Conservation (phyloP, 768 basidiomycete genomes). For the Agrocybe praecox region DNA sequence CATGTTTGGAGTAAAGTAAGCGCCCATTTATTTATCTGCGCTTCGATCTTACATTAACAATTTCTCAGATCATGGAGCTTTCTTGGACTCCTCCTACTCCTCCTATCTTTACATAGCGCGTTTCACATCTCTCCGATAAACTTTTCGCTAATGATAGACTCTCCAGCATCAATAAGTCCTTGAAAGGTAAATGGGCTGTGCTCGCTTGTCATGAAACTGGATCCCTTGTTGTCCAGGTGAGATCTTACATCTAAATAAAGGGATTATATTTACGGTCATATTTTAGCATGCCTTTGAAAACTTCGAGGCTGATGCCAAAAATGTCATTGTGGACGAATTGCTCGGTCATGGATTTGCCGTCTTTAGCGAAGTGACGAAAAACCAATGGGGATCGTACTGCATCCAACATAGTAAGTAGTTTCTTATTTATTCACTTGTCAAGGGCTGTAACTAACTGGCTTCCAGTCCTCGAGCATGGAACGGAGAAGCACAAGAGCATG, state of each 20-base stretch:
- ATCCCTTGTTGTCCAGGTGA: slow-evolving; percentile 83
- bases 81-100: slow-evolving; percentile 87
- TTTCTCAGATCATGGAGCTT: slow-evolving; percentile 79
- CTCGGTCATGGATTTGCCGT: slow-evolving; percentile 68
- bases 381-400: slow-evolving; percentile 89
- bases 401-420: slow-evolving; percentile 73
- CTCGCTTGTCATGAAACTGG: slow-evolving; percentile 91
- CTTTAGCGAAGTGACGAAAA: slow-evolving; percentile 81
- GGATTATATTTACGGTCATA: neutral
- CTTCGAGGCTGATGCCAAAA: slow-evolving; percentile 80
- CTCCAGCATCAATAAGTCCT: slow-evolving; percentile 80
- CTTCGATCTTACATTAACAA: slow-evolving; percentile 5
- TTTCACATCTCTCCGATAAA: slow-evolving; percentile 1
- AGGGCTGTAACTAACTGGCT: too few species aligned
- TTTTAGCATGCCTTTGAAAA: slow-evolving; percentile 82
- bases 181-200: slow-evolving; percentile 90
- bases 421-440: neutral
- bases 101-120: slow-evolving; percentile 86
- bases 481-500: slow-evolving; percentile 70
- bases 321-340: slow-evolving; percentile 83
- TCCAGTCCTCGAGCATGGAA: slow-evolving; percentile 90
- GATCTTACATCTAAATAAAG: slow-evolving; percentile 6
- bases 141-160: neutral
- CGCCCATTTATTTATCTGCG: neutral
- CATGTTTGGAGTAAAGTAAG: slow-evolving; percentile 90